Evolutionary conservation across 306 rosid genomes (phyloP).

Genomic region (Canavalia gladiata): DNA sequence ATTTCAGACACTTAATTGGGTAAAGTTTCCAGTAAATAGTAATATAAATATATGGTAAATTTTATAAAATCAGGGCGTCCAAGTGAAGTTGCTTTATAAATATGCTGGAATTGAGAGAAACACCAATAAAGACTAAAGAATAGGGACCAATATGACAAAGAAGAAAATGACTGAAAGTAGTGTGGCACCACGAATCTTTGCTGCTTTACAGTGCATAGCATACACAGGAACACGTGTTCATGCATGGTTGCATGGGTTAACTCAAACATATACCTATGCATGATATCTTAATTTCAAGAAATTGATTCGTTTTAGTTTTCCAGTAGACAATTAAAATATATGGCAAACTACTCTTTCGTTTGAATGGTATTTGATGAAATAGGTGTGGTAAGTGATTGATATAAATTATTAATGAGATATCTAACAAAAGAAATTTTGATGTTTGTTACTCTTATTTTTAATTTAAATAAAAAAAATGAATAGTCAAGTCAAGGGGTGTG

Average conservation of each 20-base stretch:
- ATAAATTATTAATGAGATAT: not conserved
- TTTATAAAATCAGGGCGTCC: not conserved
- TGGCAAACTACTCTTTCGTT: not conserved
- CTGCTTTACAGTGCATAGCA: not conserved
- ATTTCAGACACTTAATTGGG: not conserved
- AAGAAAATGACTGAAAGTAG: conserved; percentile 32
- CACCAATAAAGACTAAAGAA: not conserved
- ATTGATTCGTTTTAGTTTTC: not conserved
- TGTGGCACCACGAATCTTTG: conserved; percentile 3
- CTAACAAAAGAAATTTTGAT: not conserved
- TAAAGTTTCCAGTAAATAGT: not conserved
- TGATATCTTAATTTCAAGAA: not conserved
- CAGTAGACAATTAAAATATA: too few relatives aligned
- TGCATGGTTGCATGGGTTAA: conserved; percentile 1
- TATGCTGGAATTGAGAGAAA: not conserved
- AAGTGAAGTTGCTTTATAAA: not conserved
- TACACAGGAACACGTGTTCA: not conserved
- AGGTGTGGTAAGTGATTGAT: too few relatives aligned
- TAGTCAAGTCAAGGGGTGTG: not conserved
- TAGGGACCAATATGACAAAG: not conserved
- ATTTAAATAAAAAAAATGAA: not conserved
- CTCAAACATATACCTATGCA: not conserved
- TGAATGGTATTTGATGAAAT: not conserved
- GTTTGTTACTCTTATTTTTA: not conserved
- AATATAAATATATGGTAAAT: not conserved